Evolutionary conservation across 2,329 filamentous ascomycete species (phyloP), one percentile per base, ranked within the genome.

Genomic region (Sclerotinia nivalis): DNA sequence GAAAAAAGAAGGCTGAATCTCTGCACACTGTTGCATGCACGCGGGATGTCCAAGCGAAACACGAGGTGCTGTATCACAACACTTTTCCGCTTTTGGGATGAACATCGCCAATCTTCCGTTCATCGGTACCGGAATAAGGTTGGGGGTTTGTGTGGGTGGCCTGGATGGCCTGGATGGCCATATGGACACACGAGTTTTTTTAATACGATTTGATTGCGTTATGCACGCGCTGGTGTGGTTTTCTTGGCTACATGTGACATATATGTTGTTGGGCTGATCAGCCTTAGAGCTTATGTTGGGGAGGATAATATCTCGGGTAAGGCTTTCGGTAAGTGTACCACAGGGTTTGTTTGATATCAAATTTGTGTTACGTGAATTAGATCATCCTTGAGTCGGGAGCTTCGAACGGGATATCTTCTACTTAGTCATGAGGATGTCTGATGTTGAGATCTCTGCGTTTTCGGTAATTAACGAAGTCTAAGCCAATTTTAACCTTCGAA

Each of bases 1-100:
- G 67, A 69, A 55, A 67, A 43, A 62, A 68, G 66, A 68, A 62
- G 67, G 67, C 67, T 69, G 67, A 69, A 69, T 64, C 58, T 61
- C 45, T 56, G 31, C 54, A 54, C 15, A 20, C 54, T 40, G 60
- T 49, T 50, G 34, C 31, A 64, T 45, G n/a, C n/a, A 40, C 34
- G 45, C 56, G 58, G 45, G 37, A 64, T 50, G 43, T 50, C 28
- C 54, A 68, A 68, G 65, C 54, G 65, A 68, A 68, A 68, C 54
- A 68, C 54, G 66, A 65, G 61, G 61, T 52, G 49, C 52, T 50
- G 61, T 65, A 40, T 65, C 34, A 65, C 47, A 22, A 40, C 47
- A 65, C 61, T 43, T 65, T 40, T 65, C 61, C 47, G 34, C n/a
- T 52, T 52, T 52, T 52, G 47, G 61, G 34, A 65, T 20, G n/a